Percentiles rank a stretch among this genome's conserved stretches.
Conservation (phyloP, 495 filamentous ascomycete species). For the Lindgomyces ingoldianus region DNA sequence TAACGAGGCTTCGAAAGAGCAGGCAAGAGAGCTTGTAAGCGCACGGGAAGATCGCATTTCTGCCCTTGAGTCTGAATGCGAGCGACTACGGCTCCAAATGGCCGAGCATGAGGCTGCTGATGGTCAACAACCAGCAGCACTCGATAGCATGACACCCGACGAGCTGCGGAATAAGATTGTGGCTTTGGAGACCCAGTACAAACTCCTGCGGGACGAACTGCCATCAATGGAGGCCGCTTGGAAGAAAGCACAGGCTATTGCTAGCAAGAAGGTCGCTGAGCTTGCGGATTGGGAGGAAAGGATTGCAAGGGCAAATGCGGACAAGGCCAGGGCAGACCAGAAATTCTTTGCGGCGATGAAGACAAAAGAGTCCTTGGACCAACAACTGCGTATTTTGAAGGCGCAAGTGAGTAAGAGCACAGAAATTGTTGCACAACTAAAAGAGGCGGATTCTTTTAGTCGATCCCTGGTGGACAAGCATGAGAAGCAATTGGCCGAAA, state of each 20-base stretch:
- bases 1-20: conserved; percentile 63
- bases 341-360: conserved; percentile 97
- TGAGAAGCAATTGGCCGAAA: conserved; percentile 85
- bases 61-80: conserved; percentile 77
- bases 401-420: conserved; percentile 85
- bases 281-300: conserved; percentile 75
- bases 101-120: conserved; percentile 47
- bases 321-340: conserved; percentile 95
- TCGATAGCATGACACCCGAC: conserved; percentile 58
- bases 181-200: conserved; percentile 73
- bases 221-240: conserved; percentile 82
- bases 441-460: conserved; percentile 72
- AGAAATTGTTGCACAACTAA: conserved; percentile 88
- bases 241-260: conserved; percentile 78
- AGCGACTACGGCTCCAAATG: conserved; percentile 62
- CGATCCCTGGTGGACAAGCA: conserved; percentile 70
- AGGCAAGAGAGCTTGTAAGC: conserved; percentile 75
- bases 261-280: conserved; percentile 83
- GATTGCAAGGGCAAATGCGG: conserved; percentile 69
- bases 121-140: conserved; percentile 33
- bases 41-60: conserved; percentile 73
- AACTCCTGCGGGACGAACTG: conserved; percentile 81
- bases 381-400: conserved; percentile 73
- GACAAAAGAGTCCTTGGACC: conserved; percentile 76
- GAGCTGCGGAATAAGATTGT: conserved; percentile 72